A percentile compares a stretch with the other conserved stretches of the same genome.
Conservation (phyloP, 2,329 filamentous ascomycete genomes). For the Torrubiellomyces zombiae region DNA sequence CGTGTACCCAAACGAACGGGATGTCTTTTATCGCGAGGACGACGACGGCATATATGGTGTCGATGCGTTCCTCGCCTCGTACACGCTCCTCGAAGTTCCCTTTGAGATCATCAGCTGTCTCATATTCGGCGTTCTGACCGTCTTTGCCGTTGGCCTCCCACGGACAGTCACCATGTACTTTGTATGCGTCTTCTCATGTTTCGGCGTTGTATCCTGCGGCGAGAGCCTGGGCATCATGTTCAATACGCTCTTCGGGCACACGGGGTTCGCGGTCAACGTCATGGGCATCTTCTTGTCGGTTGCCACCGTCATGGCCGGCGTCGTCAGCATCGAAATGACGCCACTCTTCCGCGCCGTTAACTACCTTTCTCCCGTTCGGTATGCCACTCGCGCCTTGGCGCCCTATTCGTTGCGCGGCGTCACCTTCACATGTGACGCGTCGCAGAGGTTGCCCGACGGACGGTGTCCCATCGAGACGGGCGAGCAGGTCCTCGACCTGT, state of each 20-base stretch:
- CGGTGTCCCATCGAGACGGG: conserved; percentile 49
- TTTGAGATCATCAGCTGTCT: conserved; percentile 52
- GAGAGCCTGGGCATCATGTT: conserved; percentile 67
- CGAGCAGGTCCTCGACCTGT: conserved; percentile 48
- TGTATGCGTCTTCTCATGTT: conserved; percentile 49
- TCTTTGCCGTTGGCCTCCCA: conserved; percentile 48
- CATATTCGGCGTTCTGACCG: conserved; percentile 46
- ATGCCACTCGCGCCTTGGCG: conserved; percentile 48
- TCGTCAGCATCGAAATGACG: conserved; percentile 56
- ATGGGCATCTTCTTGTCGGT: conserved; percentile 54
- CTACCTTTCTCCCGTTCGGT: conserved; percentile 56
- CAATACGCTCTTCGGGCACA: conserved; percentile 58
- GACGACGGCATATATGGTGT: conserved; percentile 57
- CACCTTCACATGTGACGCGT: conserved; percentile 44
- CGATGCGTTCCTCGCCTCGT: conserved; percentile 54
- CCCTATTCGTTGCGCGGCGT: conserved; percentile 46
- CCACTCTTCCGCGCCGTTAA: conserved; percentile 50
- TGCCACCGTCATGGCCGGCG: conserved; percentile 52
- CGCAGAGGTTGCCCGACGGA: conserved; percentile 42
- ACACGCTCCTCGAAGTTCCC: conserved; percentile 53
- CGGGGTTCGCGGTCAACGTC: conserved; percentile 60
- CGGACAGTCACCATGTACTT: conserved; percentile 50
- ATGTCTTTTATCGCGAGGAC: conserved; percentile 64
- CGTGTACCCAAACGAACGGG: conserved; percentile 53
- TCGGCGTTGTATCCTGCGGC: conserved; percentile 57